Conservation (phyloP, 331 rosid genomes). For the Cydonia oblonga region DNA sequence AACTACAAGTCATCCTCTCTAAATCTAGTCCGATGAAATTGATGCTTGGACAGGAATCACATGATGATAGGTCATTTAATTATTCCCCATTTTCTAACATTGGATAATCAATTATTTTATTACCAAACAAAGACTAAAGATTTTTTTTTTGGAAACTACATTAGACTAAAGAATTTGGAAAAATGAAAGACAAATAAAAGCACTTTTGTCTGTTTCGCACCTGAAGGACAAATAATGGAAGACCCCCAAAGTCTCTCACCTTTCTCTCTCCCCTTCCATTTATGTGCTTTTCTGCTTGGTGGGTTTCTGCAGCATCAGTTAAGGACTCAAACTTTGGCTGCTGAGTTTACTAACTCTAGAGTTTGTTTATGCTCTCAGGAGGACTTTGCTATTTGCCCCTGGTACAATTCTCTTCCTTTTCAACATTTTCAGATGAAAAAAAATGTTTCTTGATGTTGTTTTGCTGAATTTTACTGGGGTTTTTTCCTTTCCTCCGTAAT, state of each 20-base stretch:
- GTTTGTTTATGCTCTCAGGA: conserved; percentile 16
- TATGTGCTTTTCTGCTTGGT: conserved; percentile 5
- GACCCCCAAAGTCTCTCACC: too few species aligned
- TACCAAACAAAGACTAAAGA: background rate
- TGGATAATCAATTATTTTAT: background rate
- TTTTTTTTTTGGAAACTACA: too few species aligned
- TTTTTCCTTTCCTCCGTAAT: background rate
- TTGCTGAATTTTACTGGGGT: conserved; percentile 10
- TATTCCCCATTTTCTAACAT: conserved; percentile 1
- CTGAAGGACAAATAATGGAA: too few species aligned
- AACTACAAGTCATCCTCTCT: conserved; percentile 27
- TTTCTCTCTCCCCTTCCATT: conserved; percentile 9
- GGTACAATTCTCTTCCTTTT: conserved; percentile 8
- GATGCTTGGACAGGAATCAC: background rate
- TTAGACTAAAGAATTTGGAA: background rate
- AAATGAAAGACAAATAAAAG: background rate
- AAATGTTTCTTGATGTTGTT: conserved; percentile 8
- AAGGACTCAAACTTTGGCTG: background rate
- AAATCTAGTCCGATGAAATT: background rate
- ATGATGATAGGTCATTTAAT: conserved; percentile 13
- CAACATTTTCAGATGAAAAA: background rate
- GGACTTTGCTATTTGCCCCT: too few species aligned
- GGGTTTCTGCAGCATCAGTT: background rate
- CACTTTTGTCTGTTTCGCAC: too few species aligned
- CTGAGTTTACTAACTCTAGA: background rate